phyloP scores from a whole-genome alignment of 2,329 filamentous ascomycete species.

The Ampelomyces quisqualis region DNA sequence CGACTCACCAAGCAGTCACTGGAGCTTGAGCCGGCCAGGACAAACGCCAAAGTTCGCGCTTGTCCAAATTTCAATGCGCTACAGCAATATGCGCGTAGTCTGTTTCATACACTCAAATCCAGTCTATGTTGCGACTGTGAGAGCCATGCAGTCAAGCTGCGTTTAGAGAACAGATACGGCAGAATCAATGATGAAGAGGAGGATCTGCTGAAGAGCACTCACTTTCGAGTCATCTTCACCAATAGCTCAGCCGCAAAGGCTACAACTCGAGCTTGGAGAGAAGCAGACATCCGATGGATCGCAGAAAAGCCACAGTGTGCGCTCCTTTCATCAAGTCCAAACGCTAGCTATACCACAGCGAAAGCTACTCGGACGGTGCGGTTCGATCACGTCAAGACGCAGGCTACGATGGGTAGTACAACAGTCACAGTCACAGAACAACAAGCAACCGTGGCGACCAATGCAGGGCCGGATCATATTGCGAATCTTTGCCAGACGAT shows the following conservation, averaged over 20 bases:
- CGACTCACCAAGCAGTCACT: conserved; percentile 26
- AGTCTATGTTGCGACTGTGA: conserved; percentile 21
- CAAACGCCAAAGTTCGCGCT: conserved; percentile 1
- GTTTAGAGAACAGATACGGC: conserved; percentile 14
- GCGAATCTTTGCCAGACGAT: conserved; percentile 19
- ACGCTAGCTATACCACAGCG: not conserved
- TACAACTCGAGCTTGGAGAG: conserved; percentile 8
- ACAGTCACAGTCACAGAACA: conserved; percentile 1
- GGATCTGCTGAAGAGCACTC: conserved; percentile 8
- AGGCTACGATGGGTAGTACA: not conserved
- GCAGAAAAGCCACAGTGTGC: conserved; percentile 7
- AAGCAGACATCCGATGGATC: conserved; percentile 18
- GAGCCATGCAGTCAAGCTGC: conserved; percentile 26
- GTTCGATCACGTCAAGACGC: conserved; percentile 8
- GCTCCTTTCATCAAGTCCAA: not conserved
- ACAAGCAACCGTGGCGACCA: not conserved
- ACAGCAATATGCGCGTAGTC: conserved; percentile 13
- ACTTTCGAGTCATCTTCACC: conserved; percentile 21
- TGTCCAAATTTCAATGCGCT: conserved; percentile 26
- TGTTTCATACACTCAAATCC: conserved; percentile 17
- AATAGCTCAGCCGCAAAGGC: conserved; percentile 2
- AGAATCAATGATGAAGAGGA: conserved; percentile 8
- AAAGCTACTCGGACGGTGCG: conserved; percentile 3
- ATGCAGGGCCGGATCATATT: conserved; percentile 8
- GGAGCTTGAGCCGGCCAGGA: conserved; percentile 17